Base-by-base conservation (phyloP, 768 basidiomycete genomes). In the Leccinum uliginosum region DNA sequence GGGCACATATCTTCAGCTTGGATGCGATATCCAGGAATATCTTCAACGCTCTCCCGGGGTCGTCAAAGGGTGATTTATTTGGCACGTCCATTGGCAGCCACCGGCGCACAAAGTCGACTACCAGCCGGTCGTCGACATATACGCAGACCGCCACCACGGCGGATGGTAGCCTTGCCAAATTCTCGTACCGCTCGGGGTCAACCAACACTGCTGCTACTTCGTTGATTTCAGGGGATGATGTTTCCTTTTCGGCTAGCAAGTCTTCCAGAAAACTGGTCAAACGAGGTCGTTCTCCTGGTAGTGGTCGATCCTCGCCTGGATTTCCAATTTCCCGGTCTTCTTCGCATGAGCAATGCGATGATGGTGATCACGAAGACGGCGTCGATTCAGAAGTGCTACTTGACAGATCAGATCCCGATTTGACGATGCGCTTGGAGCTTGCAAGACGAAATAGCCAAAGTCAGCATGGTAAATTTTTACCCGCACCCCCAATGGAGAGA, bases 1-100 rank as follows among this genome's bases (percentile, higher is more conserved):
- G 83, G 59, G 89, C 86, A 2, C 84, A 88, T n/a, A 91, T 93
- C 51, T 93, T 96, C 67, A 86, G 90, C 32, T 78, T 98, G 52
- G 94, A 98, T 65, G 88, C 84, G 19, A 87, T 98, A 62, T 93
- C 92, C 19, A 83, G 92, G 45, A 94, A 93, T 71, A 79, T 98
- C 27, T 95, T 97, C 73, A 84, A 81, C 63, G 68, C 82, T 6
- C 82, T 84, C 3, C 80, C 87, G 29, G 89, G 86, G 9, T 82
- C 82, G 11, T 75, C 83, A 9, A 84, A 85, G 74, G 82, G 81
- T 30, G 91, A 94, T 60, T 77, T 92, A 55, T 92, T 93, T 66
- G 81, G 85, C 29, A 84, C 83, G 5, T 85, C 87, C 0, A 82
- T 88, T 34, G 87, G 80, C 63, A 77, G 84, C 55, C 84, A 84